phyloP scores from a whole-genome alignment of 345 rosid genomes.

The Salix brachista region DNA sequence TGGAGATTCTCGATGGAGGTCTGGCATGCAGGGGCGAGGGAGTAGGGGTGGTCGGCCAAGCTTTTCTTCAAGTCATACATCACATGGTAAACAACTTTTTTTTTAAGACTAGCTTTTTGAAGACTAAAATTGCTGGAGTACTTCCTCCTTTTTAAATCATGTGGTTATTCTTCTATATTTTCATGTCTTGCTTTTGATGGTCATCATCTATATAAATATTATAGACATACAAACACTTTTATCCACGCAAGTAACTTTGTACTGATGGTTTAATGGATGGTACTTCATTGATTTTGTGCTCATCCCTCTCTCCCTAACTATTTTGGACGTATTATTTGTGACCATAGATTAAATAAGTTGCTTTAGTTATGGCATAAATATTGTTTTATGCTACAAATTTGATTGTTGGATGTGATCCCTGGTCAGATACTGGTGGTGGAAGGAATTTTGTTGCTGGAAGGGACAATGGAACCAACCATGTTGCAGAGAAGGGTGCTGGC shows the following conservation, averaged over 20 bases:
- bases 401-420: constrained; percentile 25
- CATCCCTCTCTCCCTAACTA: not conserved
- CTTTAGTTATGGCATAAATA: not conserved
- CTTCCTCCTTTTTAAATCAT: not conserved
- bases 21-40: constrained; percentile 62
- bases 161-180: constrained; percentile 14
- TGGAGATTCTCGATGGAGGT: constrained; percentile 64
- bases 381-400: constrained; percentile 12
- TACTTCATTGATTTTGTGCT: not conserved
- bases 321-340: not conserved
- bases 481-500: constrained; percentile 45
- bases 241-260: not conserved
- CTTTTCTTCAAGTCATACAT: constrained; percentile 43
- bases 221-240: not conserved
- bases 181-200: constrained; percentile 1
- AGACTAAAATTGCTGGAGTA: constrained; percentile 8
- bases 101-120: not conserved
- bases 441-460: constrained; percentile 45
- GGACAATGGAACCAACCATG: constrained; percentile 52
- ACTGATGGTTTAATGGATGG: not conserved
- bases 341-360: not conserved
- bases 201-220: not conserved
- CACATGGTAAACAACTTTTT: constrained; percentile 48
- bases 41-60: constrained; percentile 52
- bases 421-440: constrained; percentile 61